These are phyloP conservation scores for Salicornia ramosissima DNA, from an alignment of 148 eudicot genomes.

Conservation along the genomic window DNA sequence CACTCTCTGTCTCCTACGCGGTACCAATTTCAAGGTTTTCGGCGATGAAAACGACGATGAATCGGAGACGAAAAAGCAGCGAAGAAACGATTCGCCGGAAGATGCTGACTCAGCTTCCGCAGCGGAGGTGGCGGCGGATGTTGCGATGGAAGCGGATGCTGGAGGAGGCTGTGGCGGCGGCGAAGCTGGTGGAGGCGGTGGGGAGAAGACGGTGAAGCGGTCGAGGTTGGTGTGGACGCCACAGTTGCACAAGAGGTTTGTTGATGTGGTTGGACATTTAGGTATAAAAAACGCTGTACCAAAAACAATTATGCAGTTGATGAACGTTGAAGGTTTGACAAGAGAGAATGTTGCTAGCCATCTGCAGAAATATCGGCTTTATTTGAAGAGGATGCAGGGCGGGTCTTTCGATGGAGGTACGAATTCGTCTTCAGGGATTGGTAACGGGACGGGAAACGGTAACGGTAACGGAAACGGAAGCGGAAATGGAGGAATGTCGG, in stretches of 20 bases:
- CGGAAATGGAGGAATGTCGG: slow-evolving; percentile 4
- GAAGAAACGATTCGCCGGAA: slow-evolving; percentile 19
- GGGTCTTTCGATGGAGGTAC: slow-evolving; percentile 5
- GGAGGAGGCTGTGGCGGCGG: slow-evolving; percentile 10
- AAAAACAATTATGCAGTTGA: slow-evolving; percentile 93
- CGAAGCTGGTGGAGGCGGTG: slow-evolving; percentile 6
- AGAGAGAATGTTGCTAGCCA: slow-evolving; percentile 94
- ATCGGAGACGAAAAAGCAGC: slow-evolving; percentile 15
- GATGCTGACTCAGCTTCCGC: slow-evolving; percentile 19
- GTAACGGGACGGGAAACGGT: slow-evolving; percentile 37
- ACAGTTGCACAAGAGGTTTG: slow-evolving; percentile 85
- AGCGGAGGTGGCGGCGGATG: slow-evolving; percentile 5
- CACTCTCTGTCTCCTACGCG: slow-evolving; percentile 15
- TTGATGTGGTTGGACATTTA: slow-evolving; percentile 74
- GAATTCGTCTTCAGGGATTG: slow-evolving; percentile 14
- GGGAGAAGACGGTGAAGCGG: slow-evolving; percentile 45
- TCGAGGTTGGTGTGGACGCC: slow-evolving; percentile 92
- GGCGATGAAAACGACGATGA: neutral
- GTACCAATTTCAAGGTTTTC: neutral
- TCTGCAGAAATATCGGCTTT: slow-evolving; percentile 85
- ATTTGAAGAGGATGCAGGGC: slow-evolving; percentile 75
- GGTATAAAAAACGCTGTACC: slow-evolving; percentile 91
- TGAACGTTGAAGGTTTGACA: slow-evolving; percentile 91
- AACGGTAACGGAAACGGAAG: slow-evolving; percentile 20
- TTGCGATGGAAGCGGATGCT: neutral